Base-by-base conservation (phyloP, 2,329 filamentous ascomycete genomes). In the Ceratocystis harringtonii region DNA sequence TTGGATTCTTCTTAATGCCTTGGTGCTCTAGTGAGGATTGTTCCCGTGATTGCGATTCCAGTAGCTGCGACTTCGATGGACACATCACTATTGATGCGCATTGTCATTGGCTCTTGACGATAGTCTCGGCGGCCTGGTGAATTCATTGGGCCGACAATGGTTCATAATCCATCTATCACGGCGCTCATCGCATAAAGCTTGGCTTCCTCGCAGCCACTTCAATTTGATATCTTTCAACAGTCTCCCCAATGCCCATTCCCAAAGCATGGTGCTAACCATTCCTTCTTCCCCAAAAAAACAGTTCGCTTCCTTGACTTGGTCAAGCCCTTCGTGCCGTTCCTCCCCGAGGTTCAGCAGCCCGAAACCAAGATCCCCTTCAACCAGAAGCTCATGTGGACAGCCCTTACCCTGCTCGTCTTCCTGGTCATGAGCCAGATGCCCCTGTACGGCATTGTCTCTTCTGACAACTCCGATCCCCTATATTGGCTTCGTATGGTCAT, bases 401-500 rank as follows among this genome's bases (percentile, higher is more conserved):
- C 88, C 76, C 85, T 92, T 76, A 97, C 94, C 70, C 85, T 99
- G 72, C 82, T 99, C 77, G 95, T 97, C 80, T 99, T 99, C 85
- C 81, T 99, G 83, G 91, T 99, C 78, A 99, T 99, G 94, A 96
- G 91, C 81, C 94, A 96, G 81, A 97, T 99, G 94, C 92, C 94
- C 70, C 81, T 94, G 69, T 99, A 99, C 80, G 94, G 94, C 79
- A 99, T 99, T 78, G 95, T 99, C 75, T 99, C 94, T 66, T 99
- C 94, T 73, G 89, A 94, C 79, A 96, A 91, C 72, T 97, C 94
- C 68, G 95, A 99, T 80, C 95, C 94, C 72, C 83, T 99, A 73
- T 99, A 99, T 85, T 99, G 94, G 94, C 84, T 99, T 74, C 89
- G 94, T 78, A 97, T 99, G 92, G 96, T 99, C 86, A 86, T 97